Evolutionary conservation across 768 basidiomycete species (phyloP).

Genomic region (Pluteus cervinus): DNA sequence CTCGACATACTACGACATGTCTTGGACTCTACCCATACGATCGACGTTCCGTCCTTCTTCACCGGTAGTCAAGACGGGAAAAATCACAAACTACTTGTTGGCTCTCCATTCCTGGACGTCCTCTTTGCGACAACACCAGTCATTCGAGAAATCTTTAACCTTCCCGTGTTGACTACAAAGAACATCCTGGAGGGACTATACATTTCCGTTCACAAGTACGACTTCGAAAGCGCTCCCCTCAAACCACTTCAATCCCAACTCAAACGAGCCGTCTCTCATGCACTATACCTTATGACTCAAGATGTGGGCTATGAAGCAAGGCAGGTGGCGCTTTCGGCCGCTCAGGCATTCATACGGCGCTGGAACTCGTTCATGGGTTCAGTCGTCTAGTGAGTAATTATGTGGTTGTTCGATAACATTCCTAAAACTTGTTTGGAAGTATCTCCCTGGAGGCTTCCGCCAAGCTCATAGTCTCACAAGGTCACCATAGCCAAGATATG

Average conservation of each 20-base stretch:
- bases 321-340: constrained; percentile 55
- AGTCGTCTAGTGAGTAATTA: constrained; percentile 47
- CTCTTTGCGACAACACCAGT: constrained; percentile 45
- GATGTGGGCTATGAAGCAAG: constrained; percentile 64
- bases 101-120: constrained; percentile 60
- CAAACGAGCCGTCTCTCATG: constrained; percentile 44
- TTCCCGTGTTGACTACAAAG: constrained; percentile 56
- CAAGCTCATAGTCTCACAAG: constrained; percentile 40
- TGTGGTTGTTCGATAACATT: too few species aligned
- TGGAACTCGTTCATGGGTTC: constrained; percentile 49
- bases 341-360: constrained; percentile 57
- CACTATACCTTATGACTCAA: constrained; percentile 43
- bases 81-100: constrained; percentile 43
- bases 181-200: constrained; percentile 57
- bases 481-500: constrained; percentile 48
- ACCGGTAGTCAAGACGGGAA: constrained; percentile 38
- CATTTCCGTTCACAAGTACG: constrained; percentile 68
- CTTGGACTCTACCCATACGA: constrained; percentile 51
- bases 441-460: constrained; percentile 47
- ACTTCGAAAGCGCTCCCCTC: constrained; percentile 52
- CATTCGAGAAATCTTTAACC: constrained; percentile 32
- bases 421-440: too few species aligned
- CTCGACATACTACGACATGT: constrained; percentile 51
- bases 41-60: constrained; percentile 38
- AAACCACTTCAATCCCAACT: constrained; percentile 48